phyloP scores from a whole-genome alignment of 768 basidiomycete genomes.

The Podaxis sp. region DNA sequence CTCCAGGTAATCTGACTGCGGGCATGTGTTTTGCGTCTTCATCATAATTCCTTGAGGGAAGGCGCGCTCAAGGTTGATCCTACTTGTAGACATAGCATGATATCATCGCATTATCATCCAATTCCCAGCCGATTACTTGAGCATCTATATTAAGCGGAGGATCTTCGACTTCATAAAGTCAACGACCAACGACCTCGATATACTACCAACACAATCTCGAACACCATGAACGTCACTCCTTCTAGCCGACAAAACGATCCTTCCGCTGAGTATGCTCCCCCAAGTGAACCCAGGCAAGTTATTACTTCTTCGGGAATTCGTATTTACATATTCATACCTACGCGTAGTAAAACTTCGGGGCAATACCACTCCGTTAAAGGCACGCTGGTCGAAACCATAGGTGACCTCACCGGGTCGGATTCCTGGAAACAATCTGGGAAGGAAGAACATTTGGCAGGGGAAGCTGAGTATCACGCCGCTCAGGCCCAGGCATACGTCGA shows the following conservation, averaged over 20 bases:
- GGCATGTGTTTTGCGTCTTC: not conserved
- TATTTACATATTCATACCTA: not conserved
- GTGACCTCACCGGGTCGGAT: slow-evolving; percentile 39
- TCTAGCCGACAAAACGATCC: not conserved
- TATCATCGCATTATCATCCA: not conserved
- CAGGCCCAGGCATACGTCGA: slow-evolving; percentile 45
- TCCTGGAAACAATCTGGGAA: slow-evolving; percentile 41
- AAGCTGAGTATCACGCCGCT: slow-evolving; percentile 41
- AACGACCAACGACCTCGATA: not conserved
- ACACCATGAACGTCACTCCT: not conserved
- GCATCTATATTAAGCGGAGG: too few species aligned
- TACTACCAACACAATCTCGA: not conserved
- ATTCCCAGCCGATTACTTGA: not conserved
- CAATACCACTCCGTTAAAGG: slow-evolving; percentile 40
- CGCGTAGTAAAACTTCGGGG: slow-evolving; percentile 34
- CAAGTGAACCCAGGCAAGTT: not conserved
- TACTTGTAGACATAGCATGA: not conserved
- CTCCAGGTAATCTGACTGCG: not conserved
- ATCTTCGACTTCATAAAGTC: not conserved
- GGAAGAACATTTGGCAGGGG: slow-evolving; percentile 44
- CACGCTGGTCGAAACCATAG: slow-evolving; percentile 33
- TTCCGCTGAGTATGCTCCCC: not conserved
- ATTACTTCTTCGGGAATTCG: not conserved
- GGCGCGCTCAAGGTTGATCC: not conserved
- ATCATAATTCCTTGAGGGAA: too few species aligned